Evolutionary conservation across 2,329 filamentous ascomycete genomes (phyloP).

Genomic region (Bipolaris cookei): DNA sequence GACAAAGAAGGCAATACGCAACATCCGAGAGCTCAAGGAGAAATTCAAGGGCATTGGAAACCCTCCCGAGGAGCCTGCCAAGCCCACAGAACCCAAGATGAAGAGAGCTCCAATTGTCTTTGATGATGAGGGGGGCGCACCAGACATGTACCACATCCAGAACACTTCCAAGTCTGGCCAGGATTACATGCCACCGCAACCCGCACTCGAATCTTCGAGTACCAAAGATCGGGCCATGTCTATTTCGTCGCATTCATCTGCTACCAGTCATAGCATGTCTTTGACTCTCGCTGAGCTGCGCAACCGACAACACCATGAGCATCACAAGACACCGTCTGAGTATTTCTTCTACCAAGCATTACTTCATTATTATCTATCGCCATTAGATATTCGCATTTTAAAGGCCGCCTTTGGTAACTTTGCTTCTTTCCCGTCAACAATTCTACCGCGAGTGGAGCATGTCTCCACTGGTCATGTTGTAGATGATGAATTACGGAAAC

Average conservation of each 20-base stretch:
- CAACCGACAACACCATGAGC: constrained; percentile 54
- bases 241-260: constrained; percentile 40
- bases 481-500: constrained; percentile 81
- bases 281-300: constrained; percentile 55
- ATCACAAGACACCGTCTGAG: constrained; percentile 56
- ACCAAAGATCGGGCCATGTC: constrained; percentile 35
- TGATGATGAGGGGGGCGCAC: constrained; percentile 56
- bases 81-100: constrained; percentile 58
- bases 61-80: constrained; percentile 61
- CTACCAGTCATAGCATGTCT: constrained; percentile 44
- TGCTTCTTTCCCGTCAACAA: constrained; percentile 79
- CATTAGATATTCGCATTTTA: constrained; percentile 88
- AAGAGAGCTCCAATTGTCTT: constrained; percentile 59
- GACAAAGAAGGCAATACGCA: constrained; percentile 81
- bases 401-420: constrained; percentile 89
- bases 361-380: constrained; percentile 86
- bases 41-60: constrained; percentile 72
- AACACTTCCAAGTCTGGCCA: constrained; percentile 56
- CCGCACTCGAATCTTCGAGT: constrained; percentile 12
- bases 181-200: constrained; percentile 38
- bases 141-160: constrained; percentile 60
- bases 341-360: constrained; percentile 91
- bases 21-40: constrained; percentile 77
- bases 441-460: constrained; percentile 85
- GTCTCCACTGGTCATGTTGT: constrained; percentile 87